Percentiles rank a stretch among this genome's conserved stretches.
phyloP scores from a whole-genome alignment of 768 basidiomycete genomes.

The Leccinum imitatum region DNA sequence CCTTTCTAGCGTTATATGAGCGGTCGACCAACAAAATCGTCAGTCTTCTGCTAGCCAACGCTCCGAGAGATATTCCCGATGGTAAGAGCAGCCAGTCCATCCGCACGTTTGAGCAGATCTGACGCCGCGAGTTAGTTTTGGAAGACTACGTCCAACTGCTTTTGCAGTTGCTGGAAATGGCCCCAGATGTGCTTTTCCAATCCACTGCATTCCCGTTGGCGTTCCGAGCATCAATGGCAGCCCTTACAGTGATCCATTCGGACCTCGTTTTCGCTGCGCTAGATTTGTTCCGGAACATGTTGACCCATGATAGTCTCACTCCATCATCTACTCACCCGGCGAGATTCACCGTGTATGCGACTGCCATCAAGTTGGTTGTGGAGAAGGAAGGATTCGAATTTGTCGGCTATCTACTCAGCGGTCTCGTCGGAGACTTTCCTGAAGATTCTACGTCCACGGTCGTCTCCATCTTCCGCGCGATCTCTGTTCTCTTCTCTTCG shows the following conservation, averaged over 20 bases:
- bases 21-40: constrained; percentile 71
- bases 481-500: constrained; percentile 64
- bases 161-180: constrained; percentile 60
- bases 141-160: constrained; percentile 92
- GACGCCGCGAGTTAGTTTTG: constrained; percentile 57
- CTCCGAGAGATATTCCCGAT: constrained; percentile 80
- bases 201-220: constrained; percentile 76
- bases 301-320: constrained; percentile 71
- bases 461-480: constrained; percentile 72
- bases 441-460: constrained; percentile 77
- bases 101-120: constrained; percentile 1
- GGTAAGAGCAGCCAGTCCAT: constrained; percentile 51
- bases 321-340: constrained; percentile 50
- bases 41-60: constrained; percentile 62
- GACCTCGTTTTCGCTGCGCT: constrained; percentile 82
- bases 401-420: constrained; percentile 64
- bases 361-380: constrained; percentile 59
- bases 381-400: constrained; percentile 74
- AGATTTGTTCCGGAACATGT: constrained; percentile 72
- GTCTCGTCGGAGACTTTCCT: constrained; percentile 84
- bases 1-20: constrained; percentile 71
- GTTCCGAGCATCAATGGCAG: constrained; percentile 72
- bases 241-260: constrained; percentile 78
- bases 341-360: constrained; percentile 61
- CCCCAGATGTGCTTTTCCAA: constrained; percentile 77